phyloP scores from a whole-genome alignment of 768 basidiomycete species.

The Leccinum sublutescens region DNA sequence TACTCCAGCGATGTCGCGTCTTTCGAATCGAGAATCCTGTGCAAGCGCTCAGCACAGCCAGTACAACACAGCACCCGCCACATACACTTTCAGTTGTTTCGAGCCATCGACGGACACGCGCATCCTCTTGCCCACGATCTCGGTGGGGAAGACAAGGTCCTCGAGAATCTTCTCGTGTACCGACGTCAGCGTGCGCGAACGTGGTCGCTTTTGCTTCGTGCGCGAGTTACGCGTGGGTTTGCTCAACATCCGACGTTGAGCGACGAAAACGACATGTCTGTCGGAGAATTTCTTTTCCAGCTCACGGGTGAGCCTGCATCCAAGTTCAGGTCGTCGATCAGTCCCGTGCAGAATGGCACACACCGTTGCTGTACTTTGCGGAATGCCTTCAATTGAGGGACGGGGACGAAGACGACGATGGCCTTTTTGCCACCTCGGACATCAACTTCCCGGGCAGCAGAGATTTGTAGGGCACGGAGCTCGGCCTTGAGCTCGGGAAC shows the following conservation, averaged over 20 bases:
- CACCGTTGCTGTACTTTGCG: constrained; percentile 96
- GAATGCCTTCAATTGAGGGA: constrained; percentile 97
- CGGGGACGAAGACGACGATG: constrained; percentile 96
- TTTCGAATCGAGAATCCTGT: constrained; percentile 94
- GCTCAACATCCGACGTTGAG: constrained; percentile 96
- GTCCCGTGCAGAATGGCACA: background rate
- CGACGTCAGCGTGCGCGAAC: constrained; percentile 92
- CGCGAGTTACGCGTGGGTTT: constrained; percentile 94
- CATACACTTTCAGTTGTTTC: constrained; percentile 97
- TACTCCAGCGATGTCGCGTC: constrained; percentile 98
- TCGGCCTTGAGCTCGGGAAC: constrained; percentile 98
- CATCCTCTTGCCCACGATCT: constrained; percentile 98
- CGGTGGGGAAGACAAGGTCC: constrained; percentile 98
- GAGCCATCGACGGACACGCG: constrained; percentile 91
- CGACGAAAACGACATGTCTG: constrained; percentile 98
- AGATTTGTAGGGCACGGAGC: constrained; percentile 94
- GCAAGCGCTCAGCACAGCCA: constrained; percentile 16
- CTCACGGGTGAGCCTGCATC: constrained; percentile 87
- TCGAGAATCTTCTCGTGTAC: constrained; percentile 99
- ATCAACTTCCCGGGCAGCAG: constrained; percentile 97
- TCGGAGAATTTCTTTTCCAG: constrained; percentile 99
- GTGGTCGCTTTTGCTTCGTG: constrained; percentile 94
- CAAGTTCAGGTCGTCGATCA: constrained; percentile 9
- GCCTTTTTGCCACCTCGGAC: constrained; percentile 99
- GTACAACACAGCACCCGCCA: constrained; percentile 25